phyloP scores from a whole-genome alignment of 108 stramenopile species.

The Cyclotella distinguenda region DNA sequence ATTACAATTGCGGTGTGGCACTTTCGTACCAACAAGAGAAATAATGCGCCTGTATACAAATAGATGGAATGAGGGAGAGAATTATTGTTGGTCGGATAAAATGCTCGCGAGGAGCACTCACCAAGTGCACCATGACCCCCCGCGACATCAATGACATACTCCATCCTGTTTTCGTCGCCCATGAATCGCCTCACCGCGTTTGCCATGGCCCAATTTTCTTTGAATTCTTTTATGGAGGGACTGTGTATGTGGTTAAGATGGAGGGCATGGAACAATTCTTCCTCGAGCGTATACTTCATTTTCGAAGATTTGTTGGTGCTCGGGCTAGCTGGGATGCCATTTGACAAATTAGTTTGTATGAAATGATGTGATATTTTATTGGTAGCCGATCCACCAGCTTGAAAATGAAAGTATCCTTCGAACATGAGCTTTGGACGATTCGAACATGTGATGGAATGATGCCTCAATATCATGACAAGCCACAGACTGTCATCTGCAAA shows the following conservation, averaged over 20 bases:
- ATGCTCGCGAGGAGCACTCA: too few relatives aligned
- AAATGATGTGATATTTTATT: slow-evolving; percentile 70
- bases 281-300: slow-evolving; percentile 46
- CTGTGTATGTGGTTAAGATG: slow-evolving; percentile 53
- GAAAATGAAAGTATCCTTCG: slow-evolving; percentile 76
- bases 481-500: slow-evolving; percentile 84
- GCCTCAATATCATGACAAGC: slow-evolving; percentile 53
- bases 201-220: slow-evolving; percentile 68
- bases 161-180: slow-evolving; percentile 30
- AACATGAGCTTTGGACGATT: slow-evolving; percentile 30
- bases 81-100: neutral
- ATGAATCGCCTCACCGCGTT: slow-evolving; percentile 57
- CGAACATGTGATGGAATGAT: slow-evolving; percentile 13
- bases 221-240: slow-evolving; percentile 74
- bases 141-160: slow-evolving; percentile 70
- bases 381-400: slow-evolving; percentile 48
- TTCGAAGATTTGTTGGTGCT: neutral
- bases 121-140: slow-evolving; percentile 78
- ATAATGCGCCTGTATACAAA: slow-evolving; percentile 48
- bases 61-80: neutral
- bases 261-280: slow-evolving; percentile 66
- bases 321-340: slow-evolving; percentile 1
- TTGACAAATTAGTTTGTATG: slow-evolving; percentile 36
- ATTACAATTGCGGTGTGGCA: slow-evolving; percentile 54
- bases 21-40: slow-evolving; percentile 56